Evolutionary conservation across 495 filamentous ascomycete species (phyloP), one percentile per base, ranked within the genome.

Genomic region (Chaetomium fimeti): DNA sequence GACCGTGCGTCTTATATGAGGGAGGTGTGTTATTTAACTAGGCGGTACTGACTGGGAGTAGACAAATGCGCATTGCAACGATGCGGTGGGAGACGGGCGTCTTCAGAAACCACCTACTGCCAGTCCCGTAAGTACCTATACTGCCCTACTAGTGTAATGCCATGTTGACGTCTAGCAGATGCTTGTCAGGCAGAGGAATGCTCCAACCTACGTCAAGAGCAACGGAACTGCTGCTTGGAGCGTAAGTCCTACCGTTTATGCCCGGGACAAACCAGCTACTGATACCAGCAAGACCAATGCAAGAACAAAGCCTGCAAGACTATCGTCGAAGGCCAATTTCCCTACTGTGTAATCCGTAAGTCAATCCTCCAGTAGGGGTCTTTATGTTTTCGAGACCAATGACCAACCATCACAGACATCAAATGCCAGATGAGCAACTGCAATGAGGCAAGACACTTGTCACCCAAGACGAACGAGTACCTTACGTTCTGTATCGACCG

Each of bases 281-380:
- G 25, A 61, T 22, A 18, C 0, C 5, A 0, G 4, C 16, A 20
- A 72, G 70, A 72, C 36, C 42, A 63, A 47, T 72, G 75, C 57
- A 57, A 71, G 16, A 61, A 28, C 24, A 45, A 47, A 38, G 68
- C 64, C 28, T 76, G 62, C 54, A 63, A 61, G 40, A 68, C 64
- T 13, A 66, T 65, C 43, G 63, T 66, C 6, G 64, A 66, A 24
- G 56, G 69, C 0, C 49, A 67, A 11, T 68, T 60, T 20, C 61
- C 64, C n/a, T 70, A 70, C 28, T 77, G 69, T 16, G 70, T 51
- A 3, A 65, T 68, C n/a, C 66, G 68, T 65, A 66, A 42, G 58
- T 66, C 60, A 2, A 32, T 0, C 4, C 52, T 61, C 18, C 15
- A 27, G n/a, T 13, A 16, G 4, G 0, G 15, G 2, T 4, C 8